Conservation (phyloP, 2,329 filamentous ascomycete species). For the Metarhizium robertsii region DNA sequence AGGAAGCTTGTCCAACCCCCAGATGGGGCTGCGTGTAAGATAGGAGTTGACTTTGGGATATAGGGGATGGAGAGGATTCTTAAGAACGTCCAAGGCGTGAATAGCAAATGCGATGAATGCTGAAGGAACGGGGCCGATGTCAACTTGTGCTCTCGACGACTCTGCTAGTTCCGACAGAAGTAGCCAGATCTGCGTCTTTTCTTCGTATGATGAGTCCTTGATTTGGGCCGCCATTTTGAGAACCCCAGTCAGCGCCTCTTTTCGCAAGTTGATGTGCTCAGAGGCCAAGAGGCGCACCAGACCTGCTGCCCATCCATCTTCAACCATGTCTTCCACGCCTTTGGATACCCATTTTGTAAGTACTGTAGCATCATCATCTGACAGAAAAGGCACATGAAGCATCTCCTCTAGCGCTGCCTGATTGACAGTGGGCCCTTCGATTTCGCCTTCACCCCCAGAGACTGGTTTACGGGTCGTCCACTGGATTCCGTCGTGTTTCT, state of each 20-base stretch:
- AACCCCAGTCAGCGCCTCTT: slow-evolving; percentile 64
- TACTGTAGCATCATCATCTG: slow-evolving; percentile 40
- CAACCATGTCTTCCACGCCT: slow-evolving; percentile 67
- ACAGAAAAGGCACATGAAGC: slow-evolving; percentile 38
- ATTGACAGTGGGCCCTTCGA: slow-evolving; percentile 16
- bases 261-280: slow-evolving; percentile 62
- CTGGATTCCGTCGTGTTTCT: slow-evolving; percentile 4
- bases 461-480: slow-evolving; percentile 6
- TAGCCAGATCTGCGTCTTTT: slow-evolving; percentile 70
- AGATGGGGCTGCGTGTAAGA: slow-evolving; percentile 66
- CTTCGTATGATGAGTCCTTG: slow-evolving; percentile 61
- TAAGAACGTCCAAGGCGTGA: slow-evolving; percentile 59
- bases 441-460: background rate
- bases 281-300: slow-evolving; percentile 72
- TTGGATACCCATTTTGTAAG: slow-evolving; percentile 63
- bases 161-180: slow-evolving; percentile 73
- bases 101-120: slow-evolving; percentile 68
- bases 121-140: slow-evolving; percentile 55
- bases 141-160: slow-evolving; percentile 50
- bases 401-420: slow-evolving; percentile 39
- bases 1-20: slow-evolving; percentile 65
- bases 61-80: slow-evolving; percentile 68
- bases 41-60: slow-evolving; percentile 84
- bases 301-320: slow-evolving; percentile 62
- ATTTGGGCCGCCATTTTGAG: slow-evolving; percentile 55